Percentiles rank a stretch among this genome's conserved stretches.
phyloP scores from a whole-genome alignment of 2,329 filamentous ascomycete species.

The Xylariaceae sp. region DNA sequence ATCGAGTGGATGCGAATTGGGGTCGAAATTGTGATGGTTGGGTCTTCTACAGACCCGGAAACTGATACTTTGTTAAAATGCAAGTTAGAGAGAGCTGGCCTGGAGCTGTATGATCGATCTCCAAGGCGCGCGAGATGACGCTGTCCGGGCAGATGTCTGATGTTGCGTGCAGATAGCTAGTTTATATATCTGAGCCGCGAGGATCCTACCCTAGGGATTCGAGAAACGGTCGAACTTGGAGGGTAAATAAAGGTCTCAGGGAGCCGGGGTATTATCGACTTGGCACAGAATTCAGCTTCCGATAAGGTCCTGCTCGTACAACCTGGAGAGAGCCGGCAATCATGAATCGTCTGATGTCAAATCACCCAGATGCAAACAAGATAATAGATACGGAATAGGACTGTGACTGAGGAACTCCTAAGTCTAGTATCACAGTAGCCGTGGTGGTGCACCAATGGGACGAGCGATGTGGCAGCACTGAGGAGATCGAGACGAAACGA shows the following conservation, averaged over 20 bases:
- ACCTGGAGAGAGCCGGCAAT: neutral
- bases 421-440: neutral
- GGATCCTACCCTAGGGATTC: neutral
- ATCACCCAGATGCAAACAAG: neutral
- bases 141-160: constrained; percentile 3
- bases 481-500: neutral
- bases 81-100: constrained; percentile 15
- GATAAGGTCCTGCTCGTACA: constrained; percentile 8
- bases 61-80: constrained; percentile 16
- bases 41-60: constrained; percentile 37
- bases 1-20: constrained; percentile 49
- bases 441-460: neutral
- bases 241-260: neutral
- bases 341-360: neutral
- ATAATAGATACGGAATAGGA: neutral
- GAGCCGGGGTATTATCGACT: constrained; percentile 2
- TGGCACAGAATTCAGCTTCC: constrained; percentile 2
- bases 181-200: neutral
- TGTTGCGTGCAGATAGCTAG: neutral
- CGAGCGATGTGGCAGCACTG: neutral
- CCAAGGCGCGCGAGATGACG: constrained; percentile 17
- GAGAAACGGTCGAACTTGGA: constrained; percentile 5
- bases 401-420: neutral
- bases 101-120: constrained; percentile 11
- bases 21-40: constrained; percentile 46